These are phyloP conservation scores for Coleophoma eucalyptorum DNA, from an alignment of 2,329 filamentous ascomycete species.

Conservation along the genomic window DNA sequence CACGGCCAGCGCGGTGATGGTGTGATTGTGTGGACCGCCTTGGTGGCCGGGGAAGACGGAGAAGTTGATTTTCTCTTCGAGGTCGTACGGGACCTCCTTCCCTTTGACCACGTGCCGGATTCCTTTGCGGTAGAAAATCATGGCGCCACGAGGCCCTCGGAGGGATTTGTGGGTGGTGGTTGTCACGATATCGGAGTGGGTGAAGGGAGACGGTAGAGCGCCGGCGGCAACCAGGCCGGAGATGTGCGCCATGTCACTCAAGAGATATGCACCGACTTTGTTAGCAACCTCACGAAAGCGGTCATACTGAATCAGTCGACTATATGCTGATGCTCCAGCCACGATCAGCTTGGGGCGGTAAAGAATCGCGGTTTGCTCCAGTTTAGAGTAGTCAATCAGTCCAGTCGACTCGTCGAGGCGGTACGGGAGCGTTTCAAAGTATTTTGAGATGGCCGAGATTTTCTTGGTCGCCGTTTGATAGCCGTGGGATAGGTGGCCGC, in stretches of 20 bases:
- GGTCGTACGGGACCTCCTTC: slow-evolving; percentile 85
- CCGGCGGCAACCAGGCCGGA: slow-evolving; percentile 91
- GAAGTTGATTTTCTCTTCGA: slow-evolving; percentile 89
- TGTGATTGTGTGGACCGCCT: slow-evolving; percentile 98
- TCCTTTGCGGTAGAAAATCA: slow-evolving; percentile 98
- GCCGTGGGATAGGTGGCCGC: slow-evolving; percentile 92
- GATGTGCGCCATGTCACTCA: slow-evolving; percentile 97
- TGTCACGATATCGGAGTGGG: slow-evolving; percentile 88
- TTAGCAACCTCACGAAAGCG: slow-evolving; percentile 88
- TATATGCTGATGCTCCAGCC: slow-evolving; percentile 93
- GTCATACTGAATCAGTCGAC: slow-evolving; percentile 90
- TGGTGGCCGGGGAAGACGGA: slow-evolving; percentile 98
- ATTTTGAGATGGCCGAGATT: slow-evolving; percentile 96
- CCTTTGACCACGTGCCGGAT: slow-evolving; percentile 79
- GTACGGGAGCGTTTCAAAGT: slow-evolving; percentile 98
- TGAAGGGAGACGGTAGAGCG: slow-evolving; percentile 86
- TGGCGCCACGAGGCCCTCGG: slow-evolving; percentile 87
- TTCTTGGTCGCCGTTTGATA: slow-evolving; percentile 93
- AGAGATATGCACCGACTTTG: slow-evolving; percentile 86
- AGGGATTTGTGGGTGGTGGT: slow-evolving; percentile 98
- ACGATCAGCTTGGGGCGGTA: slow-evolving; percentile 97
- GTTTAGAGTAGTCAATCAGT: slow-evolving; percentile 88
- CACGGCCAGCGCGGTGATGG: slow-evolving; percentile 91
- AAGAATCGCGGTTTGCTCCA: slow-evolving; percentile 81
- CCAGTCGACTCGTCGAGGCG: slow-evolving; percentile 86